Percentiles rank a stretch among this genome's conserved stretches.
These are phyloP conservation scores for Penicillium hesseltinei DNA, from an alignment of 2,329 filamentous ascomycete species.

Conservation along the genomic window DNA sequence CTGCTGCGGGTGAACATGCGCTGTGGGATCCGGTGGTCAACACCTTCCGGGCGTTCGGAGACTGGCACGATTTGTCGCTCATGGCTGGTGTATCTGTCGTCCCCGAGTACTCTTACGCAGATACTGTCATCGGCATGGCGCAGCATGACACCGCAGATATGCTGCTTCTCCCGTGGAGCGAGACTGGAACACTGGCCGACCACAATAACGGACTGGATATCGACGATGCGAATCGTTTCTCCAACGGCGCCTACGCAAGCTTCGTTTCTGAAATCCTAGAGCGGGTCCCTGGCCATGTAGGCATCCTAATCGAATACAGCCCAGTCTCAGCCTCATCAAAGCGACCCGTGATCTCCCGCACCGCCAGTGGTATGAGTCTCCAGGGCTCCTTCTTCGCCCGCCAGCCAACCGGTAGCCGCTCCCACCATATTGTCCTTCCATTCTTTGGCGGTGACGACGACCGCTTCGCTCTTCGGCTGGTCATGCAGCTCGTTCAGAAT, in stretches of 20 bases:
- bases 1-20: constrained; percentile 72
- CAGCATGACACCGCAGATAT: constrained; percentile 69
- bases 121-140: constrained; percentile 70
- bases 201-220: constrained; percentile 52
- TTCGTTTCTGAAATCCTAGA: constrained; percentile 71
- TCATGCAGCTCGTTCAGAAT: constrained; percentile 80
- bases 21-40: constrained; percentile 82
- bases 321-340: constrained; percentile 49
- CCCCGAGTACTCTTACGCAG: constrained; percentile 73
- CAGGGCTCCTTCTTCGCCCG: constrained; percentile 59
- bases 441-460: constrained; percentile 87
- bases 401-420: constrained; percentile 60
- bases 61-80: constrained; percentile 77
- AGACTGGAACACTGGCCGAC: constrained; percentile 73
- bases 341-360: constrained; percentile 37
- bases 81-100: constrained; percentile 79
- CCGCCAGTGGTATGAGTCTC: constrained; percentile 58
- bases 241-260: constrained; percentile 62
- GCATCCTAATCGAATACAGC: constrained; percentile 75
- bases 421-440: constrained; percentile 81
- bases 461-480: constrained; percentile 71
- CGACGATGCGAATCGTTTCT: constrained; percentile 58
- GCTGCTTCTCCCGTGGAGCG: constrained; percentile 85
- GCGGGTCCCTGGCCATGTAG: constrained; percentile 64
- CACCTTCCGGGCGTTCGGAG: constrained; percentile 83